Conservation (phyloP, 495 filamentous ascomycete genomes). For the Daldinia decipiens region DNA sequence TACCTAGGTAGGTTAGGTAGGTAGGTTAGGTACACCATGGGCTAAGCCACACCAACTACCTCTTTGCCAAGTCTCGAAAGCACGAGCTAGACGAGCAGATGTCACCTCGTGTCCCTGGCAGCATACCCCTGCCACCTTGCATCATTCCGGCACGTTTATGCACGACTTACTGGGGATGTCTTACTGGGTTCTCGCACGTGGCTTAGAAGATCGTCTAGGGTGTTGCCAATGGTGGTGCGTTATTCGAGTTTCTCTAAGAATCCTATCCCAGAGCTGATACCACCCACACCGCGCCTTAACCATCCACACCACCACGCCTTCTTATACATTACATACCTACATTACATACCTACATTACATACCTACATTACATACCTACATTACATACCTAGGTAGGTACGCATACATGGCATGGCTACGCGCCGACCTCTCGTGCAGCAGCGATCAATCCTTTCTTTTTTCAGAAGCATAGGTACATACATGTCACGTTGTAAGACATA, state of each 20-base stretch:
- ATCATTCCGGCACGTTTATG: conserved; percentile 1
- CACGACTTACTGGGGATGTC: not conserved
- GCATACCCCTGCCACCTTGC: not conserved
- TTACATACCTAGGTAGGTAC: too few relatives aligned
- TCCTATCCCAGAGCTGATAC: not conserved
- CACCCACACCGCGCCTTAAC: not conserved
- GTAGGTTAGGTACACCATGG: not conserved
- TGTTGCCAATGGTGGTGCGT: not conserved
- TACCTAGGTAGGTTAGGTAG: too few relatives aligned
- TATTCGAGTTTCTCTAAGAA: not conserved
- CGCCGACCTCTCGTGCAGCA: not conserved
- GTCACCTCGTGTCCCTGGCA: not conserved
- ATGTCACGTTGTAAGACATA: not conserved
- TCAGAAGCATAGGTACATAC: not conserved
- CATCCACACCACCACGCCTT: not conserved
- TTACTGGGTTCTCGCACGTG: not conserved
- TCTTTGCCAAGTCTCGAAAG: conserved; percentile 4
- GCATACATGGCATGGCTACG: not conserved
- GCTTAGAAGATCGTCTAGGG: not conserved
- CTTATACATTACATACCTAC: too few relatives aligned
- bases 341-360: not conserved
- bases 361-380: too few relatives aligned
- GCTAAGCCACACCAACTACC: not conserved
- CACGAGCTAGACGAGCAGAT: too few relatives aligned
- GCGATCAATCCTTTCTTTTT: not conserved